Percentiles rank a stretch among this genome's conserved stretches.
Conservation (phyloP, 805 yeast genomes). For the Barnettozyma vustinii region DNA sequence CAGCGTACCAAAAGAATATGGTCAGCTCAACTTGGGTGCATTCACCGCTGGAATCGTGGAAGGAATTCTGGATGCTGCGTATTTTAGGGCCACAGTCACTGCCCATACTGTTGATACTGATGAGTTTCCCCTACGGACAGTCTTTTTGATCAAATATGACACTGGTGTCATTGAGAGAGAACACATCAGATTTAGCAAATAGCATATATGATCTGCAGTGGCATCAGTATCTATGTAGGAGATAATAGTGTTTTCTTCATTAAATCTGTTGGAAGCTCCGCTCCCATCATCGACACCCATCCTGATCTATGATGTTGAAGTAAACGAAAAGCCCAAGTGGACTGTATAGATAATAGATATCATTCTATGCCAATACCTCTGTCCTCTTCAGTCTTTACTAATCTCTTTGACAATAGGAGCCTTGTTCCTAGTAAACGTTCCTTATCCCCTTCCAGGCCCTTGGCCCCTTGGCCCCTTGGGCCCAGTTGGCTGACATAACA, state of each 20-base stretch:
- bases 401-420: too few relatives aligned
- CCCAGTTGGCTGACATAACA: not conserved
- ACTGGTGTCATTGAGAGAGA: conserved; percentile 52
- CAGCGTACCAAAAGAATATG: conserved; percentile 74
- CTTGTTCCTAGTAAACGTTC: too few relatives aligned
- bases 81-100: conserved; percentile 70
- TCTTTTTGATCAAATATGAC: conserved; percentile 69
- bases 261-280: too few relatives aligned
- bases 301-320: too few relatives aligned
- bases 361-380: too few relatives aligned
- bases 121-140: conserved; percentile 59
- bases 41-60: conserved; percentile 82
- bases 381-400: too few relatives aligned
- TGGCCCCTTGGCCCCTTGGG: too few relatives aligned
- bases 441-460: too few relatives aligned
- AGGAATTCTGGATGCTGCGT: conserved; percentile 70
- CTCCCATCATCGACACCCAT: too few relatives aligned
- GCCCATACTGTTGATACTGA: conserved; percentile 73
- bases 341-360: too few relatives aligned
- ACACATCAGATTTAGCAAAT: conserved; percentile 33
- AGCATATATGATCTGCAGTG: not conserved
- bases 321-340: too few relatives aligned
- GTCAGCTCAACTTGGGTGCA: conserved; percentile 74
- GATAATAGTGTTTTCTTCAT: too few relatives aligned
- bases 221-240: not conserved